Evolutionary conservation across 352 stramenopile genomes (phyloP), one percentile per base, ranked within the genome.

Genomic region (Phytophthora europaea): DNA sequence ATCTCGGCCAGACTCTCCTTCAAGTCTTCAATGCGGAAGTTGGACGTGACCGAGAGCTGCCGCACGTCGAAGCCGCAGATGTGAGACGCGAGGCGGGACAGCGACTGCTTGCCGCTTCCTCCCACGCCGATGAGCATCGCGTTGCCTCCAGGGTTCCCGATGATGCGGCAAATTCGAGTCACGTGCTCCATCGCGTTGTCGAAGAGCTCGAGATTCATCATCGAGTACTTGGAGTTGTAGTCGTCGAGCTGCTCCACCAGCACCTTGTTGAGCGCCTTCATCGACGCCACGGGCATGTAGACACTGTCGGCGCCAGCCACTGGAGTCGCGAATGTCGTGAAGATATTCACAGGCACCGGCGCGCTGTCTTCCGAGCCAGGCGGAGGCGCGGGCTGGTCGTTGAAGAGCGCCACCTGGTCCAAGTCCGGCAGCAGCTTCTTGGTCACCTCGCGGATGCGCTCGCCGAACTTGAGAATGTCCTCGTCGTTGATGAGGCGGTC

Each of bases 131-230:
- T 99, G 26, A 99, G 88, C 95, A 99, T 99, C 4, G 96, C 96
- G 70, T 99, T 99, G 54, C 98, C 98, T 59, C 94, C 95, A 20
- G 97, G 96, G 76, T 98, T 99, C 33, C 97, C 90, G 65, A 99
- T 98, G 72, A 99, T 99, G 22, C 97, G 92, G 62, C 93, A 98
- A 52, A 99, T 99, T 34, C 97, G 92, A 22, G 96, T 99, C 43
- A 99, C 88, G 74, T 99, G 97, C 70, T 98, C 89, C 88, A 99
- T 99, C 12, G 98, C 98, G 65, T 99, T 98, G 74, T 99, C 93
- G 61, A 99, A 99, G 0, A 99, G 86, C 54, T 99, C 97, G 2
- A 99, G 79, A 69, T 99, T 98, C 98, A 99, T 99, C 89, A 98
- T 98, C 54, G 97, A 98, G 57, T 99, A 98, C 71, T 98, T 95